A percentile compares a stretch with the other conserved stretches of the same genome.
These are phyloP conservation scores for Rhamnella rubrinervis DNA, from an alignment of 331 rosid species.

Conservation along the genomic window DNA sequence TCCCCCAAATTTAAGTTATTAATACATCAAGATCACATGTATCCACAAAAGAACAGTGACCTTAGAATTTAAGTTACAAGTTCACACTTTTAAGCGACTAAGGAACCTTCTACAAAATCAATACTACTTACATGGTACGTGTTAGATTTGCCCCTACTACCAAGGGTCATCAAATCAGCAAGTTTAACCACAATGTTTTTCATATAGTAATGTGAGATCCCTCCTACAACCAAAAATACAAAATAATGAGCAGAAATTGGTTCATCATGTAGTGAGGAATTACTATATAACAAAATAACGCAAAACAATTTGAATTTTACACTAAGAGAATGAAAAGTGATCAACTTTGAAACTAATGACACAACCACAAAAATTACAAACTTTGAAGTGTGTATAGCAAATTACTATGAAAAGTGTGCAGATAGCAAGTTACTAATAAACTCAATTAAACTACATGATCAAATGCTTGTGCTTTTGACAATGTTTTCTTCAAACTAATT, in stretches of 20 bases:
- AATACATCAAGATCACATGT: too few species aligned
- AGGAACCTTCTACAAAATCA: neutral
- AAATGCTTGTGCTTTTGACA: neutral
- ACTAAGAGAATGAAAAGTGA: neutral
- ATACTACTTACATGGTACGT: conserved; percentile 65
- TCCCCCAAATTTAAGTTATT: too few species aligned
- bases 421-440: neutral
- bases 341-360: conserved; percentile 3
- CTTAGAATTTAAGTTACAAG: too few species aligned
- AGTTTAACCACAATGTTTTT: conserved; percentile 68
- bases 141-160: conserved; percentile 32
- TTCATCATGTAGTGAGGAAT: neutral
- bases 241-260: conserved; percentile 19
- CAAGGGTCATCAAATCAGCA: conserved; percentile 56
- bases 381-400: too few species aligned
- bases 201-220: conserved; percentile 51
- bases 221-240: conserved; percentile 55
- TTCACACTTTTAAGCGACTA: neutral
- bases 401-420: neutral
- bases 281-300: neutral
- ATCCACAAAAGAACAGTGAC: too few species aligned
- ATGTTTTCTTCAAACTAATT: neutral
- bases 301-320: neutral
- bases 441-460: neutral
- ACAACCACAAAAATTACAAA: neutral